Evolutionary conservation across 2,329 filamentous ascomycete species (phyloP).

Genomic region (Chaetothyriales sp.): DNA sequence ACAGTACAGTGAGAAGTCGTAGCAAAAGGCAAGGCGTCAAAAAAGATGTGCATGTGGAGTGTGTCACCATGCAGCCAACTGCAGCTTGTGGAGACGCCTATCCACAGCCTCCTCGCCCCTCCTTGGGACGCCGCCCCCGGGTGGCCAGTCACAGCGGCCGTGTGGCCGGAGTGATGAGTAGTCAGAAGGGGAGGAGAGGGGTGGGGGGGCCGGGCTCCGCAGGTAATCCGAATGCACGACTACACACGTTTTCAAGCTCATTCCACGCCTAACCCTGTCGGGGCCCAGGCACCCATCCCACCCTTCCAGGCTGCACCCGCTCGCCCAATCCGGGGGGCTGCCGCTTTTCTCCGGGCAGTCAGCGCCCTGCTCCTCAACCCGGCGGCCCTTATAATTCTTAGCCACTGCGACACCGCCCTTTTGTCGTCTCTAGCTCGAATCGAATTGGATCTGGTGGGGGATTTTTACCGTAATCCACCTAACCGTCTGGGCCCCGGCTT

Average conservation of each 20-base stretch:
- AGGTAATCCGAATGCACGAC: background rate
- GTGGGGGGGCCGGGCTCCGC: no score
- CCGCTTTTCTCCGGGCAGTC: background rate
- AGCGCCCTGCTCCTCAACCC: background rate
- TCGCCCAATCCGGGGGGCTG: background rate
- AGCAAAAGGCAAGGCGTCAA: background rate
- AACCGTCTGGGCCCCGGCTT: background rate
- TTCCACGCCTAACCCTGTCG: background rate
- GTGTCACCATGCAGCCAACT: background rate
- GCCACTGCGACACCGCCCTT: background rate
- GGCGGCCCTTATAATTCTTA: background rate
- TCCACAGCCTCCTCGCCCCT: no score
- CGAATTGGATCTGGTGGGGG: background rate
- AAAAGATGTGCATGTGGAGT: background rate
- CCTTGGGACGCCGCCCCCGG: no score
- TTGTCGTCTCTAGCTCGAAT: background rate
- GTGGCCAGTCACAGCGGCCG: background rate
- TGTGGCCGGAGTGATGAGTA: background rate
- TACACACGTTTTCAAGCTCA: background rate
- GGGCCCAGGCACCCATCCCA: background rate
- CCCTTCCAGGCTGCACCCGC: background rate
- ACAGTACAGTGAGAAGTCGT: background rate
- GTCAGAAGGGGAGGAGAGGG: no score
- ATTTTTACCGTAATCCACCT: background rate
- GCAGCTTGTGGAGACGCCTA: background rate